These are phyloP conservation scores for Ogataea minuta DNA, from an alignment of 805 yeast species.

Conservation along the genomic window DNA sequence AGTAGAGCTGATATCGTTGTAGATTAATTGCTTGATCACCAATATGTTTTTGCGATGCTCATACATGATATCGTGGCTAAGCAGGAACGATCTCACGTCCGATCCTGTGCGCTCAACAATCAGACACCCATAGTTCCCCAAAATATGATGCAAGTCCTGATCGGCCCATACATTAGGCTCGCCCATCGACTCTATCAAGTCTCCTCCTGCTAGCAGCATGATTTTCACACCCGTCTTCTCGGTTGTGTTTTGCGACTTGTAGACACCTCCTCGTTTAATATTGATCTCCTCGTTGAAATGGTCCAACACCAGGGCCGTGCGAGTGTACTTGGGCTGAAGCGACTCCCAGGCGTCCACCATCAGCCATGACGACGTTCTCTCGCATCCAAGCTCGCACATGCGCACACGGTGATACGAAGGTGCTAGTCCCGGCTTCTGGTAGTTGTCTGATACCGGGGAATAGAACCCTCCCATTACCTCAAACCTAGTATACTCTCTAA, in stretches of 20 bases:
- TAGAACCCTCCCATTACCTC: slow-evolving; percentile 97
- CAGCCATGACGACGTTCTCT: slow-evolving; percentile 92
- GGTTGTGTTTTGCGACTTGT: slow-evolving; percentile 56
- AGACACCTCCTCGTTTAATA: slow-evolving; percentile 82
- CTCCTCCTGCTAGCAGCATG: slow-evolving; percentile 97
- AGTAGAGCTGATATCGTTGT: slow-evolving; percentile 93
- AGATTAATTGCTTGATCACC: slow-evolving; percentile 92
- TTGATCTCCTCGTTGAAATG: slow-evolving; percentile 96
- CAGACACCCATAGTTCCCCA: slow-evolving; percentile 94
- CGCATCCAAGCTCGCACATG: slow-evolving; percentile 98
- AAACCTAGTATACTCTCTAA: slow-evolving; percentile 85
- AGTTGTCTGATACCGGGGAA: slow-evolving; percentile 91
- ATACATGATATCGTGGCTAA: slow-evolving; percentile 95
- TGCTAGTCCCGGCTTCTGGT: slow-evolving; percentile 90
- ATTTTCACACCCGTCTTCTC: slow-evolving; percentile 70
- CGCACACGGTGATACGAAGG: slow-evolving; percentile 86
- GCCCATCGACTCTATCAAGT: slow-evolving; percentile 97
- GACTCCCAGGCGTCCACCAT: slow-evolving; percentile 99
- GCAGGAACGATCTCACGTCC: slow-evolving; percentile 87
- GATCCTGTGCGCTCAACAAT: slow-evolving; percentile 96
- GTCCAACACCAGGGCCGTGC: slow-evolving; percentile 94
- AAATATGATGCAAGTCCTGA: slow-evolving; percentile 87
- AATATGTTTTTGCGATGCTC: slow-evolving; percentile 91
- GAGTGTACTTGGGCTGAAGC: slow-evolving; percentile 81
- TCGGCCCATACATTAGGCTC: slow-evolving; percentile 99